Percentiles rank a stretch among this genome's conserved stretches.
These are phyloP conservation scores for Beauveria sp. DNA, from an alignment of 2,329 filamentous ascomycete species.

Conservation along the genomic window DNA sequence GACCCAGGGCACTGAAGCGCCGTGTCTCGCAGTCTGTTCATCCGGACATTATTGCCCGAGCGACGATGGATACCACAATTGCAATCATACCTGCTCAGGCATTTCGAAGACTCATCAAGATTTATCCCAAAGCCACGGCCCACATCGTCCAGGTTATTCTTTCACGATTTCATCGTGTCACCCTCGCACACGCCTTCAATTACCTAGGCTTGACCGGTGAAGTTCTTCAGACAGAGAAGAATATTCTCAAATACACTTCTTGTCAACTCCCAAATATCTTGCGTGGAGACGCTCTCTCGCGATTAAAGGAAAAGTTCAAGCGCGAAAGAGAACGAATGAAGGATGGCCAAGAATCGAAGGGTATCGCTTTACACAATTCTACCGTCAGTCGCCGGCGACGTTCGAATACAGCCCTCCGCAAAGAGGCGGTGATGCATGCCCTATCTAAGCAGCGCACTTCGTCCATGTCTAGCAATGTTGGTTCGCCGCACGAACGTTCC, in stretches of 20 bases:
- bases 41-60: constrained; percentile 93
- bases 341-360: constrained; percentile 72
- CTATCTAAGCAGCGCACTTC: constrained; percentile 41
- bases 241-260: constrained; percentile 87
- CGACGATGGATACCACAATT: constrained; percentile 93
- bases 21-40: constrained; percentile 68
- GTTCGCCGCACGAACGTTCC: constrained; percentile 33
- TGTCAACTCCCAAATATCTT: constrained; percentile 89
- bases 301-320: constrained; percentile 88
- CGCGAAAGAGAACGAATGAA: constrained; percentile 76
- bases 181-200: constrained; percentile 85
- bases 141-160: constrained; percentile 98
- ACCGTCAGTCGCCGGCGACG: constrained; percentile 56
- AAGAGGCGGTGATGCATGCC: constrained; percentile 70
- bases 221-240: constrained; percentile 83
- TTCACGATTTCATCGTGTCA: constrained; percentile 88
- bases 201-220: constrained; percentile 90
- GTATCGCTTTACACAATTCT: constrained; percentile 89
- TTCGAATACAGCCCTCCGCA: constrained; percentile 67
- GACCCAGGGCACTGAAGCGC: constrained; percentile 36
- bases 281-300: constrained; percentile 70
- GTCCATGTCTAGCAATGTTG: constrained; percentile 34
- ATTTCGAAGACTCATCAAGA: constrained; percentile 82
- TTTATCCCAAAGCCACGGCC: constrained; percentile 92
- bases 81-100: constrained; percentile 96